A percentile compares a stretch with the other conserved stretches of the same genome.
Evolutionary conservation across 805 yeast genomes (phyloP).

Genomic region (Brettanomyces custersianus): DNA sequence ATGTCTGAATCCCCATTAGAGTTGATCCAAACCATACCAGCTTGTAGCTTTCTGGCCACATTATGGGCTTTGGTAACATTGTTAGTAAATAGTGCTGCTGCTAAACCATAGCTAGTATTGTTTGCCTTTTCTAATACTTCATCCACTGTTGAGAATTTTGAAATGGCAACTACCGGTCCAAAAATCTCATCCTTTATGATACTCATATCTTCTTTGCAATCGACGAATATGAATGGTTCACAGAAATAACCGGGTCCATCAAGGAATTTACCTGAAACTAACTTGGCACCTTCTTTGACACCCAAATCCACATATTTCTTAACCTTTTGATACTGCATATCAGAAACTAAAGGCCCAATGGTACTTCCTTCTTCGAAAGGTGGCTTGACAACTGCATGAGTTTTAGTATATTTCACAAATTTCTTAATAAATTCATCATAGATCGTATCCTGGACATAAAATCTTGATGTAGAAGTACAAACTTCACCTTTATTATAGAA

Average conservation of each 20-base stretch:
- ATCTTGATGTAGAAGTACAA: slow-evolving; percentile 38
- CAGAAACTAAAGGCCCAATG: slow-evolving; percentile 72
- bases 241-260: slow-evolving; percentile 59
- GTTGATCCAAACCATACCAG: slow-evolving; percentile 62
- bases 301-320: slow-evolving; percentile 60
- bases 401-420: slow-evolving; percentile 28
- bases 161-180: slow-evolving; percentile 69
- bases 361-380: slow-evolving; percentile 60
- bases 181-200: slow-evolving; percentile 69
- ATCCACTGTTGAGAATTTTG: slow-evolving; percentile 56
- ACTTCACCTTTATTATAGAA: slow-evolving; percentile 41
- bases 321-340: slow-evolving; percentile 57
- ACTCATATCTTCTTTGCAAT: slow-evolving; percentile 54
- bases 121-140: slow-evolving; percentile 62
- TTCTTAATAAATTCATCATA: slow-evolving; percentile 33
- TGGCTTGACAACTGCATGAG: slow-evolving; percentile 47
- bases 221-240: slow-evolving; percentile 64
- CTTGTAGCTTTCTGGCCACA: slow-evolving; percentile 52
- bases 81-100: slow-evolving; percentile 68
- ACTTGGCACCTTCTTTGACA: slow-evolving; percentile 58
- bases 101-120: slow-evolving; percentile 63
- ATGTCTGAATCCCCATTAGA: slow-evolving; percentile 48
- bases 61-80: slow-evolving; percentile 51
- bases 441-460: slow-evolving; percentile 33
- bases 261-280: slow-evolving; percentile 57